Evolutionary conservation across 192 early-diverging fungal genomes (phyloP).

Genomic region (Linnemannia zychae): DNA sequence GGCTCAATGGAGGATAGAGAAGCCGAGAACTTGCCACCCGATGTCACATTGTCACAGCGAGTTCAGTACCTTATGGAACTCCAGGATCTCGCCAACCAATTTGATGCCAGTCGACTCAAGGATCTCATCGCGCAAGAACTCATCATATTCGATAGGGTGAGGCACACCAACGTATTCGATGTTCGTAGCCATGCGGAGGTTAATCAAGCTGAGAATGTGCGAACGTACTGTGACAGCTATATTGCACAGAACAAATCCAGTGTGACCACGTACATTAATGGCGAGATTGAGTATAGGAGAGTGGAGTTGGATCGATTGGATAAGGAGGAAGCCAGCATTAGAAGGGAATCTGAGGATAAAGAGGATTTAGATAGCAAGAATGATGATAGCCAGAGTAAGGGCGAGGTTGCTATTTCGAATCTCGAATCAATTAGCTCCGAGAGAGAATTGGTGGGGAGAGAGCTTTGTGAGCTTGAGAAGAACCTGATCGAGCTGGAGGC

Average conservation of each 20-base stretch:
- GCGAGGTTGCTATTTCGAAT: background rate
- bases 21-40: background rate
- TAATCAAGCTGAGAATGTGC: background rate
- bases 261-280: background rate
- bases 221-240: constrained; percentile 20
- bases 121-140: constrained; percentile 13
- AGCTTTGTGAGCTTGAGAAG: background rate
- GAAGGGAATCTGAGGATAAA: background rate
- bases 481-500: background rate
- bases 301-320: background rate
- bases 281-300: background rate
- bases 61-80: constrained; percentile 26
- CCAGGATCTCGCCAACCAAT: background rate
- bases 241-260: constrained; percentile 1
- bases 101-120: constrained; percentile 14
- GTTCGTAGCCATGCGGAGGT: background rate
- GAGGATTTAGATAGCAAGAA: background rate
- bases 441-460: background rate
- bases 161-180: constrained; percentile 29
- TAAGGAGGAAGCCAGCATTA: background rate
- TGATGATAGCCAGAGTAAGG: background rate
- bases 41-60: background rate
- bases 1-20: background rate
- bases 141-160: background rate
- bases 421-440: background rate